phyloP scores from a whole-genome alignment of 2,329 filamentous ascomycete species.

The Chaetomiaceae sp. region DNA sequence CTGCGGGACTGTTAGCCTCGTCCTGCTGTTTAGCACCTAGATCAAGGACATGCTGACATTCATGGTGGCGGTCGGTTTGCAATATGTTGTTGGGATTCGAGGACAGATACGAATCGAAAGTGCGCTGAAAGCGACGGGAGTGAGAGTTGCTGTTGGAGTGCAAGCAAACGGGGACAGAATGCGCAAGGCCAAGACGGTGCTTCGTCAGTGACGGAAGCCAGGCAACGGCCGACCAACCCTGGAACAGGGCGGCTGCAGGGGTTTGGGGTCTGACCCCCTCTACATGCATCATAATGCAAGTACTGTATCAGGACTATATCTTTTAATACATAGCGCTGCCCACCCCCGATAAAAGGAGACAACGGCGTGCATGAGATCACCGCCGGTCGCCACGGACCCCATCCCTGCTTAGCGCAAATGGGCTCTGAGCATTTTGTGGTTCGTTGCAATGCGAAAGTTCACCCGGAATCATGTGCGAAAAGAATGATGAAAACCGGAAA shows the following conservation, averaged over 20 bases:
- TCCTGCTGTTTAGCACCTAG: slow-evolving; percentile 3
- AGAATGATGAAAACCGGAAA: slow-evolving; percentile 7
- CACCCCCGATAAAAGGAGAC: too few species aligned
- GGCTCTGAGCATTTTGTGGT: slow-evolving; percentile 3
- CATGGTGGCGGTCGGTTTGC: slow-evolving; percentile 39
- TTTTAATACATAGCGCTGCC: background rate
- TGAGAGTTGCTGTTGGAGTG: background rate
- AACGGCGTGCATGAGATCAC: background rate
- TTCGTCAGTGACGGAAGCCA: slow-evolving; percentile 1
- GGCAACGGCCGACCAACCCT: background rate
- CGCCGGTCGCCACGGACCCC: background rate
- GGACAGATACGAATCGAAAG: background rate
- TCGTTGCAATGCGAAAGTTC: slow-evolving; percentile 11
- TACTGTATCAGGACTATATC: too few species aligned
- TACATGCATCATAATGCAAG: too few species aligned
- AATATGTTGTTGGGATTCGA: background rate
- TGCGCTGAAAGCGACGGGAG: background rate
- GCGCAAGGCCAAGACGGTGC: background rate
- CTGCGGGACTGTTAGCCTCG: slow-evolving; percentile 42
- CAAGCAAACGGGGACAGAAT: too few species aligned
- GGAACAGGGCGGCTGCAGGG: too few species aligned
- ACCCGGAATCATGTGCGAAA: slow-evolving; percentile 7
- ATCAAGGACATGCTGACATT: slow-evolving; percentile 42
- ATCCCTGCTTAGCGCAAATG: slow-evolving; percentile 9
- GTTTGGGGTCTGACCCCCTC: background rate